Evolutionary conservation across 345 rosid species (phyloP), one percentile per base, ranked within the genome.

Genomic region (Citrus inodora): DNA sequence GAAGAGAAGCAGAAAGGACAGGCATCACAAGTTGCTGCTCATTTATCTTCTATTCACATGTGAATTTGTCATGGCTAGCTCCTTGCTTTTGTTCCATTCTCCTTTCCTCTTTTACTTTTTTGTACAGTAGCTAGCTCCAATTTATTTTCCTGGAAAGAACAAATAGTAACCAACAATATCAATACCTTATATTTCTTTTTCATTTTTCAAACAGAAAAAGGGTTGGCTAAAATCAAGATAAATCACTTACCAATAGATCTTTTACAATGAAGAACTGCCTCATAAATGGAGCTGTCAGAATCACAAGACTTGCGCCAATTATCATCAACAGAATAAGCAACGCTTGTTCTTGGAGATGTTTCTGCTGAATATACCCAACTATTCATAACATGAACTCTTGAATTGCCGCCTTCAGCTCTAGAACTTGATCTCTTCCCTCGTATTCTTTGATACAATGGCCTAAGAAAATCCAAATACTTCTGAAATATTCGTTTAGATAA

Each of bases 221-320:
- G 56, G 58, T 61, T 61, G 10, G 40, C 5, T 22, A 46, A 64
- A 51, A 65, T 38, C 40, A 62, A 51, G 28, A 61, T 72, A 19
- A 56, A 68, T 6, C 55, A 59, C 80, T 33, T 85, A 87, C 97
- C 98, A 22, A 89, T 85, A 38, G 99, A 95, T 89, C 88, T 89
- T 79, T 95, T 93, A 91, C 99, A 95, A 84, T 95, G 99, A 61
- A 93, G 94, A 77, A 95, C 99, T 4, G 98, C 99, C 76, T 95
- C 99, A 63, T 93, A 85, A 42, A 93, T 95, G 27, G 99, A 93
- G 86, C 92, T 90, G 74, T 93, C 98, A 0, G 99, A 95, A 71
- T 93, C 96, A 61, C 92, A 93, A 30, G 98, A 95, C 74, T 71
- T 85, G 59, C 96, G 86, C 93, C 97, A 90, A 70, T 53, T 53